Evolutionary conservation across 331 rosid genomes (phyloP).

Genomic region (Cucumis variabilis): DNA sequence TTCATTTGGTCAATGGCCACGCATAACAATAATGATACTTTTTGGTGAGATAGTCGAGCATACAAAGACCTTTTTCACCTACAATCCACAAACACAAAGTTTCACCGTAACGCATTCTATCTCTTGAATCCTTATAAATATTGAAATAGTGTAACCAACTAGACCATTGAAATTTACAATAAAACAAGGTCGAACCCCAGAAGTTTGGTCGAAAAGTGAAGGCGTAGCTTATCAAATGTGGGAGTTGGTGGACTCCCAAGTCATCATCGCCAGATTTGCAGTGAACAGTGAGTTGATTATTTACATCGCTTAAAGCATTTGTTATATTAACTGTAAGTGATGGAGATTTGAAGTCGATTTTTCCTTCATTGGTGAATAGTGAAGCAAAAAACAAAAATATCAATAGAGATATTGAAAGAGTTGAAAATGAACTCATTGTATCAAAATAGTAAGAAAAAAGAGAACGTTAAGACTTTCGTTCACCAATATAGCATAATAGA

Average conservation of each 20-base stretch:
- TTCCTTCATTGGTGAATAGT: not conserved
- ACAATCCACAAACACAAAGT: constrained; percentile 8
- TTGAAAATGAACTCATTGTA: too few species aligned
- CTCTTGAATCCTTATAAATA: not conserved
- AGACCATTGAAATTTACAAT: not conserved
- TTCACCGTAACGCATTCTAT: not conserved
- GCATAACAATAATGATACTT: not conserved
- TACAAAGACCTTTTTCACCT: not conserved
- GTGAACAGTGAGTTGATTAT: not conserved
- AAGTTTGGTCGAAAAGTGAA: constrained; percentile 9
- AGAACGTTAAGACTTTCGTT: too few species aligned
- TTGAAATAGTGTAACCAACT: not conserved
- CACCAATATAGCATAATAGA: too few species aligned
- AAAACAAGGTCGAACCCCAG: not conserved
- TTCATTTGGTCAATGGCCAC: not conserved
- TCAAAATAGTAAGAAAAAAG: too few species aligned
- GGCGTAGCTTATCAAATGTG: not conserved
- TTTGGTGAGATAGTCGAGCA: not conserved
- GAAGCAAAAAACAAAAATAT: not conserved
- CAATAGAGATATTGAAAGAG: too few species aligned
- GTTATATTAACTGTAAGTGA: not conserved
- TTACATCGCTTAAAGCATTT: not conserved
- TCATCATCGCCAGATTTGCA: constrained; percentile 29
- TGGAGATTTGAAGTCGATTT: too few species aligned
- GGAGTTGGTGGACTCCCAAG: not conserved